Evolutionary conservation across 441 rosid genomes (phyloP).

Genomic region (Jatropha podagrica): DNA sequence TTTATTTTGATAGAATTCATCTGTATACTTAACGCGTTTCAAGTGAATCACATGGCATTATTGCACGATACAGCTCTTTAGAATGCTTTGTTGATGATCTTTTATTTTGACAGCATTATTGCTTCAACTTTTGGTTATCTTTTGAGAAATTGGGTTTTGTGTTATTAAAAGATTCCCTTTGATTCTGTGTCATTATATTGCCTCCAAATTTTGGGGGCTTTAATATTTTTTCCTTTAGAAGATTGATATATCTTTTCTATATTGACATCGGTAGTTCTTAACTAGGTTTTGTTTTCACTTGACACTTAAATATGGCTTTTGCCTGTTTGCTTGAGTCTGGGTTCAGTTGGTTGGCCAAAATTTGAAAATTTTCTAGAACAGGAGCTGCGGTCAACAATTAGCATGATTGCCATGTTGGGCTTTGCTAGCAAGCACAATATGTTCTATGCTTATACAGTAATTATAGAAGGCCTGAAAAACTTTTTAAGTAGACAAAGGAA

Average conservation of each 20-base stretch:
- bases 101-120: neutral
- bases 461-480: neutral
- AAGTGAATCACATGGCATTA: neutral
- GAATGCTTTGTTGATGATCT: neutral
- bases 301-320: neutral
- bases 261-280: neutral
- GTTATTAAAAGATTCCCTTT: neutral
- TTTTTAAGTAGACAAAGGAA: neutral
- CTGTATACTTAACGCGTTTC: neutral
- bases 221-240: neutral
- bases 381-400: too few relatives aligned
- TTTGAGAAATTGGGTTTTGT: neutral
- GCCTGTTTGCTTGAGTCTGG: neutral
- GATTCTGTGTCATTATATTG: neutral
- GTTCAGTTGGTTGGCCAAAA: neutral
- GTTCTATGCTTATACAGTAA: neutral
- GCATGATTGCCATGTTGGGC: too few relatives aligned
- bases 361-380: too few relatives aligned
- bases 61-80: neutral
- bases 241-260: neutral
- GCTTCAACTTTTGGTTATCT: neutral
- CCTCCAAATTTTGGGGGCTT: neutral
- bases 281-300: neutral
- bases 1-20: neutral
- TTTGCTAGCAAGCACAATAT: neutral